Conservation (phyloP, 768 basidiomycete genomes). For the Fomitopsis serialis region DNA sequence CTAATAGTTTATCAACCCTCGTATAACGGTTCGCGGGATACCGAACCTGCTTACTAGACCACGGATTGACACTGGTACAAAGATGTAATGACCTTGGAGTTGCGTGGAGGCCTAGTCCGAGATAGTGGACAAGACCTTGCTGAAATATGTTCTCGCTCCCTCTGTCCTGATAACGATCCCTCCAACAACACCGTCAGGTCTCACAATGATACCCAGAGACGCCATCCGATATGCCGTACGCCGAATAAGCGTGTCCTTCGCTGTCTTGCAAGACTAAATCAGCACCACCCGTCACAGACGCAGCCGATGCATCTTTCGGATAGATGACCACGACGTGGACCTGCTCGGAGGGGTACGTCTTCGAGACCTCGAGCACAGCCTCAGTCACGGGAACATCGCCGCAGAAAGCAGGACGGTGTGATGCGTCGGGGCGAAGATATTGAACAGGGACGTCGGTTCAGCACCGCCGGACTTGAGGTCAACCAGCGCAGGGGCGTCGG, state of each 20-base stretch:
- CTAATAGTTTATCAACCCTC: too few relatives aligned
- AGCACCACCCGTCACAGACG: neutral
- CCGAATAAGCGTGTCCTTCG: constrained; percentile 4
- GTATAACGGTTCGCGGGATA: too few relatives aligned
- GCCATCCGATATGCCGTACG: neutral
- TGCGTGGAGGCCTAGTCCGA: neutral
- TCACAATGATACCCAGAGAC: neutral
- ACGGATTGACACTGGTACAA: neutral
- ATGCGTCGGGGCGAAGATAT: constrained; percentile 15
- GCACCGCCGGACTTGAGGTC: neutral
- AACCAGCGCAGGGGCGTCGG: constrained; percentile 31
- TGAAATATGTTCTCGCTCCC: constrained; percentile 1
- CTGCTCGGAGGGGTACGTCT: neutral
- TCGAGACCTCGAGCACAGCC: neutral
- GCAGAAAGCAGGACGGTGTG: constrained; percentile 28
- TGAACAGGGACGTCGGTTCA: constrained; percentile 18
- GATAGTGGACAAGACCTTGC: neutral
- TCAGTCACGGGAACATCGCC: neutral
- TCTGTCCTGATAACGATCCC: neutral
- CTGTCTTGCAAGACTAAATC: neutral
- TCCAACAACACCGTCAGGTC: constrained; percentile 5
- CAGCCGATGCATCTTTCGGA: neutral
- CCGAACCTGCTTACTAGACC: too few relatives aligned
- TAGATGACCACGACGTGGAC: neutral
- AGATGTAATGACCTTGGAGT: too few relatives aligned